Evolutionary conservation across 2,329 filamentous ascomycete genomes (phyloP), one percentile per base, ranked within the genome.

Genomic region (Colletotrichum endophyticum): DNA sequence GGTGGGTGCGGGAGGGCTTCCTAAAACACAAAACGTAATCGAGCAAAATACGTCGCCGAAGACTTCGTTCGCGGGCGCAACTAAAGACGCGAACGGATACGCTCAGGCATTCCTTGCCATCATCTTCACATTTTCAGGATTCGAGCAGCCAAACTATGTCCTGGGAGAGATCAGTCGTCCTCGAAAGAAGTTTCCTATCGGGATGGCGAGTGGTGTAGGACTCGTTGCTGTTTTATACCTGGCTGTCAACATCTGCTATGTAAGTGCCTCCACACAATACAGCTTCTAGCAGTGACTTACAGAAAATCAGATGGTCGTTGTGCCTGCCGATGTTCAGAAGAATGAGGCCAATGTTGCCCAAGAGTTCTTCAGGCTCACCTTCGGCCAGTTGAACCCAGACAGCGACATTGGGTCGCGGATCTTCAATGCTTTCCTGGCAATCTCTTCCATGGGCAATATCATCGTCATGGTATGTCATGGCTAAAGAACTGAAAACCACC

Each of bases 371-470:
- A 61, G 84, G 75, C 70, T 79, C 19, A 84, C 83, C 1, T 77
- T 83, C 19, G 82, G 83, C 16, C 70, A 80, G 16, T 75, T 85
- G 11, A 83, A 66, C 8, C 27, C 77, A 4, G 67, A 81, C 16
- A 80, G 81, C 5, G 72, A 80, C 2, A 75, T 79, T 6, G 82
- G 81, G 11, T 79, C 82, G 8, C 82, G 84, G 2, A 85, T 89
- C 9, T 84, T 91, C 75, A 85, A 88, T 16, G 87, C 85, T 1
- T 86, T 92, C 57, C 84, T 91, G 8, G 89, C 90, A 5, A 81
- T 92, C 30, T 90, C 88, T 3, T 88, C 87, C 28, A 85, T 92
- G 66, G 90, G 90, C 0, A 91, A 92, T 79, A 88, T 92, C 57
- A 84, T 91, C 15, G 88, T 89, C 25, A 90, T 89, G 82, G 78